These are phyloP conservation scores for Dactylellina parvicollis DNA, from an alignment of 2,329 filamentous ascomycete species.

Conservation along the genomic window DNA sequence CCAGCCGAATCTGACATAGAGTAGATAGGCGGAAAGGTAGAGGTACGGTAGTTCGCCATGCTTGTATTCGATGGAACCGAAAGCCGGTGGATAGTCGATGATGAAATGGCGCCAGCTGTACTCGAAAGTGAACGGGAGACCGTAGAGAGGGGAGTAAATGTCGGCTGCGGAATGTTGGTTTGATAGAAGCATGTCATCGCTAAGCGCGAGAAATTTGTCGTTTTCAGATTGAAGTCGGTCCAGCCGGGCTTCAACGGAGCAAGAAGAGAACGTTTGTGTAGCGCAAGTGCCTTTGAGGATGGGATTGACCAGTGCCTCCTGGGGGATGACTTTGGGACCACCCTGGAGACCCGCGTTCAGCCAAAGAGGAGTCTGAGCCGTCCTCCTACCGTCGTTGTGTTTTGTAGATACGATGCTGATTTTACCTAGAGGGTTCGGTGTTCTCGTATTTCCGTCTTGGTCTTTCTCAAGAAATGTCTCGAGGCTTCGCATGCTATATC, in stretches of 20 bases:
- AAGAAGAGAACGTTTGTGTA: constrained; percentile 33
- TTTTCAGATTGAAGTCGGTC: constrained; percentile 21
- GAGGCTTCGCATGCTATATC: constrained; percentile 39
- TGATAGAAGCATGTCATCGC: constrained; percentile 42
- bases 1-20: constrained; percentile 37
- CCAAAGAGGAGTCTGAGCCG: constrained; percentile 15
- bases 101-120: constrained; percentile 26
- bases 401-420: constrained; percentile 29
- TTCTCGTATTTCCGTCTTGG: background rate
- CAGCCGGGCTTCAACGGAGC: constrained; percentile 39
- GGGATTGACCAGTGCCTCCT: constrained; percentile 16
- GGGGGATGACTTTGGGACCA: constrained; percentile 17
- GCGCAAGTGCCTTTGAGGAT: constrained; percentile 14
- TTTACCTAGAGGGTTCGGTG: constrained; percentile 30
- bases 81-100: constrained; percentile 37
- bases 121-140: constrained; percentile 36
- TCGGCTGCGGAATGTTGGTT: constrained; percentile 35
- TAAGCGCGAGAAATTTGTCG: constrained; percentile 28
- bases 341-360: constrained; percentile 4
- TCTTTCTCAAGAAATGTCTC: constrained; percentile 30
- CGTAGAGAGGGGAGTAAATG: constrained; percentile 35
- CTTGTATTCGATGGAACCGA: constrained; percentile 28
- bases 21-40: constrained; percentile 36
- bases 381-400: background rate
- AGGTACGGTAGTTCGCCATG: constrained; percentile 37